Conservation (phyloP, 345 rosid genomes). For the Salix koriyanagi region DNA sequence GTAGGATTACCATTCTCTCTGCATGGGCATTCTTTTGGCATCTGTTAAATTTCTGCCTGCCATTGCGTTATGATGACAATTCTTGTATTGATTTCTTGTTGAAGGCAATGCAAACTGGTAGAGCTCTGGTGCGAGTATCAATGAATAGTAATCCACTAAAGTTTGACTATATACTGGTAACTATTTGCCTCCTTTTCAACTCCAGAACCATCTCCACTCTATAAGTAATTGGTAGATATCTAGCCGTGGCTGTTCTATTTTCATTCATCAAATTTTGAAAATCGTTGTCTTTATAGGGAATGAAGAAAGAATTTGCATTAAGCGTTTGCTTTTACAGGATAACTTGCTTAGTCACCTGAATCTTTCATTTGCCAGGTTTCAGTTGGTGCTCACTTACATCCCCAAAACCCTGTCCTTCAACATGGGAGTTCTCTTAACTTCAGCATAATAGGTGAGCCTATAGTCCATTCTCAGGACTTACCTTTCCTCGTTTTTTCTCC, state of each 20-base stretch:
- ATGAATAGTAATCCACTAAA: slow-evolving; percentile 41
- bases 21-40: not conserved
- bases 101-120: slow-evolving; percentile 67
- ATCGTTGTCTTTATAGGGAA: not conserved
- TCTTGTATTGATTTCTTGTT: slow-evolving; percentile 27
- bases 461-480: slow-evolving; percentile 1
- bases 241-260: not conserved
- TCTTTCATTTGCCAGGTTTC: slow-evolving; percentile 55
- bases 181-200: slow-evolving; percentile 6
- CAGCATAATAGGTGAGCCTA: slow-evolving; percentile 53
- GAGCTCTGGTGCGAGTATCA: slow-evolving; percentile 71
- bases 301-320: not conserved
- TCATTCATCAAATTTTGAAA: not conserved
- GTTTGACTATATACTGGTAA: slow-evolving; percentile 78
- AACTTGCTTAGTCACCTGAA: slow-evolving; percentile 2
- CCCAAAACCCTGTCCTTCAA: slow-evolving; percentile 59
- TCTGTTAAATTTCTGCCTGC: not conserved
- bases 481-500: not conserved
- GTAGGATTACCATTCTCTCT: not conserved
- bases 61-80: slow-evolving; percentile 2
- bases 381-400: slow-evolving; percentile 75
- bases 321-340: not conserved
- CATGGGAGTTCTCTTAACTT: slow-evolving; percentile 55
- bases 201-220: not conserved
- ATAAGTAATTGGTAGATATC: not conserved